Percentiles rank a stretch among this genome's conserved stretches.
These are phyloP conservation scores for Prunus salicina DNA, from an alignment of 306 rosid genomes.

Conservation along the genomic window DNA sequence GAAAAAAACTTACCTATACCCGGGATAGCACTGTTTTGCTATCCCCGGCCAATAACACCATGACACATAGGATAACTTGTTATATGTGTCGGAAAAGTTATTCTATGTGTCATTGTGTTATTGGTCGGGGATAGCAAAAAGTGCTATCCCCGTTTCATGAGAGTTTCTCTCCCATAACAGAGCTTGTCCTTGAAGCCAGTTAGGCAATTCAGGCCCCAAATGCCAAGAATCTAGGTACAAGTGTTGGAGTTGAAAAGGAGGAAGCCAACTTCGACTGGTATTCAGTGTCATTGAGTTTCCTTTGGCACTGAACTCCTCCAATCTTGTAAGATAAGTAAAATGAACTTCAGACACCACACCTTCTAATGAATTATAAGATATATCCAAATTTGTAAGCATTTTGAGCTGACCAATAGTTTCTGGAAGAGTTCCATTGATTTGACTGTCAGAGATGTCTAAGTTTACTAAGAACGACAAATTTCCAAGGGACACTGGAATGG, in stretches of 20 bases:
- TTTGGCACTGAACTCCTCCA: not conserved
- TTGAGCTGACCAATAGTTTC: conserved; percentile 3
- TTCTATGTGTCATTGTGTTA: too few relatives aligned
- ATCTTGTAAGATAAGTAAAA: conserved; percentile 4
- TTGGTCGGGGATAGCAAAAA: too few relatives aligned
- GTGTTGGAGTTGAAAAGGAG: conserved; percentile 25
- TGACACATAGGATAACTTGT: too few relatives aligned
- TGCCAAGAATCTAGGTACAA: conserved; percentile 16
- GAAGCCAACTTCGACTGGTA: conserved; percentile 15
- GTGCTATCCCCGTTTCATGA: too few relatives aligned
- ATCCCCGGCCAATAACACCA: too few relatives aligned
- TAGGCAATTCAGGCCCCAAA: conserved; percentile 35
- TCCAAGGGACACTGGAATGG: conserved; percentile 10
- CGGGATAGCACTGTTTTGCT: too few relatives aligned
- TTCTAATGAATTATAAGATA: not conserved
- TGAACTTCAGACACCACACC: conserved; percentile 15
- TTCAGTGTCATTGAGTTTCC: conserved; percentile 1
- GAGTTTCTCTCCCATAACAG: too few relatives aligned
- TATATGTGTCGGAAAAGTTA: too few relatives aligned
- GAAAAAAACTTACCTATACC: too few relatives aligned
- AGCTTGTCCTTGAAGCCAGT: conserved; percentile 31
- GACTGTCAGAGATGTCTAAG: not conserved
- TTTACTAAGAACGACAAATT: not conserved
- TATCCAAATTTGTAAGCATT: not conserved
- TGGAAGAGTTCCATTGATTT: conserved; percentile 17